Base-by-base conservation (phyloP, 371 early-diverging fungal genomes). In the Haplosporangium sp. region DNA sequence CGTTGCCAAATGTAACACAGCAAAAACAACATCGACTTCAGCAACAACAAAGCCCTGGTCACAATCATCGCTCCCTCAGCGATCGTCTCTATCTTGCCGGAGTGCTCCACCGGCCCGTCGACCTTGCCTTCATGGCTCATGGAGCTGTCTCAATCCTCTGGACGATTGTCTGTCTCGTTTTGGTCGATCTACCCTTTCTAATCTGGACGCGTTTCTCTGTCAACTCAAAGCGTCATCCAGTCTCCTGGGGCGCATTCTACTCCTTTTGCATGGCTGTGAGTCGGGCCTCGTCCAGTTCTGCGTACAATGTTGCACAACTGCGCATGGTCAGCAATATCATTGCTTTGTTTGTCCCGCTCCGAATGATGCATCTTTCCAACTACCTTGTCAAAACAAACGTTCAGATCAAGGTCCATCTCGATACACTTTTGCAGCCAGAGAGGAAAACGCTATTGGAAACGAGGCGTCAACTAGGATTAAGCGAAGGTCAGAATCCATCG, bases 291-390 rank as follows among this genome's bases (percentile, higher is more conserved):
- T 64, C 80, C 14, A 62, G 69, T 11, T 56, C 65, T 5, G 69
- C 55, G 6, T 55, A 60, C 45, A 72, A 68, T 18, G 69, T 29
- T 10, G 69, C 65, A 21, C 80, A 79, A 21, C 59, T 79, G 20
- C 73, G 80, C 10, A 20, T 53, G n/a, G 73, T 72, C n/a, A 79
- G 80, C 42, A 79, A 55, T n/a, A 62, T 68, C 52, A 72, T 79
- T 53, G 13, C 64, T 16, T 62, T 42, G 73, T 79, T 79, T 45
- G 14, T 79, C 14, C 73, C 64, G 10, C 38, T 66, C 1, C 55
- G 80, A 16, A 79, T 79, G 80, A 1, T 71, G 7, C 54, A 63
- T 16, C 61, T 76, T 13, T 51, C 66, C 41, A 50, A 55, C 11
- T 76, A 76, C 53, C 36, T 16, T 1, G 52, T 79, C 46, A 41